These are phyloP conservation scores for Helianthus tuberosus DNA, from an alignment of 129 eudicot genomes.

Conservation along the genomic window DNA sequence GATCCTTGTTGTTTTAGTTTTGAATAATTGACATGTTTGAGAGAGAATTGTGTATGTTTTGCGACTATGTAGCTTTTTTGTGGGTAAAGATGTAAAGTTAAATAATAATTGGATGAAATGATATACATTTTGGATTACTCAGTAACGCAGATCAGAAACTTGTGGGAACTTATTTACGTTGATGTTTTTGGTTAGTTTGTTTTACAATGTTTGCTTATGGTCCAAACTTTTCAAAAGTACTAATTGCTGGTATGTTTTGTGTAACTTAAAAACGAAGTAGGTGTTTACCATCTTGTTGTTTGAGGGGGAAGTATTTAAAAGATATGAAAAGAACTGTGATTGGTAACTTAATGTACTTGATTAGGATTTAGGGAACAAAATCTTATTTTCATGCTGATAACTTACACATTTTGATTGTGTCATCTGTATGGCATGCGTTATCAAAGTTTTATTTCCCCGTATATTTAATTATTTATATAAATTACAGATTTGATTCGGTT, in stretches of 20 bases:
- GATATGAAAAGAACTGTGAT: background rate
- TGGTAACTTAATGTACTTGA: too few relatives aligned
- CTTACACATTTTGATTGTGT: background rate
- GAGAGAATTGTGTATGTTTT: background rate
- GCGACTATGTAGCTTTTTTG: background rate
- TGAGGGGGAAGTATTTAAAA: background rate
- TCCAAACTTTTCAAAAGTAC: background rate
- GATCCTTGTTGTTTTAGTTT: slow-evolving; percentile 1
- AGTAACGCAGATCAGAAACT: background rate
- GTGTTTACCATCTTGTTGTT: background rate
- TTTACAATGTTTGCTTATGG: slow-evolving; percentile 3
- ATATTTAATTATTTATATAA: too few relatives aligned
- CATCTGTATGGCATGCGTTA: slow-evolving; percentile 1
- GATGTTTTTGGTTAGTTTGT: background rate
- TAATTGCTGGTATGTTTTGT: background rate
- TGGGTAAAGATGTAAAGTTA: background rate
- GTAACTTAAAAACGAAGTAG: background rate
- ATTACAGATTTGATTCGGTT: background rate
- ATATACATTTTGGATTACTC: too few relatives aligned
- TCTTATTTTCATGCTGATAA: background rate
- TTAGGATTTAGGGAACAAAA: background rate
- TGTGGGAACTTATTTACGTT: background rate
- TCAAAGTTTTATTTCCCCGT: slow-evolving; percentile 1
- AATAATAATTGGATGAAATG: background rate
- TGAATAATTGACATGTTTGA: background rate